These are phyloP conservation scores for Pugionium dolabratum DNA, from an alignment of 345 rosid genomes.

Conservation along the genomic window DNA sequence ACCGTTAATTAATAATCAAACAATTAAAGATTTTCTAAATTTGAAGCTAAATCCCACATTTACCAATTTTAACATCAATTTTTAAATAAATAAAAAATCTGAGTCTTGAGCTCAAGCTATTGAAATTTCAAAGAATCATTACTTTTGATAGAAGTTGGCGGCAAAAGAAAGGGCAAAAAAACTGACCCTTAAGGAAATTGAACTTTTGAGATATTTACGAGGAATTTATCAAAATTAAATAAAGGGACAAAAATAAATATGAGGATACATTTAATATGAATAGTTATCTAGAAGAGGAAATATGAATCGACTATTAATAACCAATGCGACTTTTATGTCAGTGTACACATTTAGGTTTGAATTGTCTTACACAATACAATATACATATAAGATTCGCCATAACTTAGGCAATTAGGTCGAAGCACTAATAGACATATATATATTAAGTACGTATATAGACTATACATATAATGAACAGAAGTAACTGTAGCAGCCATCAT, in stretches of 20 bases:
- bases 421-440: background rate
- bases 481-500: slow-evolving; percentile 2
- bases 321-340: too few species aligned
- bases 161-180: background rate
- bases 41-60: too few species aligned
- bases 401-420: slow-evolving; percentile 17
- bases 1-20: background rate
- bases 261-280: slow-evolving; percentile 17
- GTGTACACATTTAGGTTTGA: too few species aligned
- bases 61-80: background rate
- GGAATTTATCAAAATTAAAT: slow-evolving; percentile 1
- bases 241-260: background rate
- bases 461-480: slow-evolving; percentile 10
- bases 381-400: slow-evolving; percentile 25
- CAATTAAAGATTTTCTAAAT: background rate
- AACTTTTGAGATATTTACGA: background rate
- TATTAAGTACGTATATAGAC: background rate
- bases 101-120: slow-evolving; percentile 10
- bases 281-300: slow-evolving; percentile 31
- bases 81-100: background rate
- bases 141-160: slow-evolving; percentile 37
- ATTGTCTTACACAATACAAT: slow-evolving; percentile 17
- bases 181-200: background rate
- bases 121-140: slow-evolving; percentile 1
- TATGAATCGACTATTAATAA: background rate